A percentile compares a stretch with the other conserved stretches of the same genome.
Evolutionary conservation across 176 grass and related monocot genomes (phyloP).

Genomic region (Cocos nucifera): DNA sequence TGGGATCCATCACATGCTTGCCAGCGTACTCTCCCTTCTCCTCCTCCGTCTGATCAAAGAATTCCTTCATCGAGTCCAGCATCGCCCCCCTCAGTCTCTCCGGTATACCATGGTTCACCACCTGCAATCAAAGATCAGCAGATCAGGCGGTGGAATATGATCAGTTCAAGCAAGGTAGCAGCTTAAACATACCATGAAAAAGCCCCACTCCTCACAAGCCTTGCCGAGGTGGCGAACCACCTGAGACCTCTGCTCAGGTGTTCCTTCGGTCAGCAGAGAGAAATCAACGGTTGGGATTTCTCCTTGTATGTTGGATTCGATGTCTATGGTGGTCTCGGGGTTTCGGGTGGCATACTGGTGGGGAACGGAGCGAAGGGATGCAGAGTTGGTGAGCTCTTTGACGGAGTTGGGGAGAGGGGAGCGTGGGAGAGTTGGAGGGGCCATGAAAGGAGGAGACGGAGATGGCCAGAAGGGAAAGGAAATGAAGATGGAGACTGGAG

Average conservation of each 20-base stretch:
- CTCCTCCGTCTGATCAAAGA: conserved; percentile 36
- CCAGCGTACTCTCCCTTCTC: conserved; percentile 33
- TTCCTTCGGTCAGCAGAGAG: conserved; percentile 30
- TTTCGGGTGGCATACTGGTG: not conserved
- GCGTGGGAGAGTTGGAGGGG: not conserved
- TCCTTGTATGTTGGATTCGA: not conserved
- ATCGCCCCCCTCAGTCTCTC: conserved; percentile 35
- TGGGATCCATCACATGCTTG: conserved; percentile 37
- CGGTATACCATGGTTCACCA: conserved; percentile 56
- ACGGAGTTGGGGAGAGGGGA: conserved; percentile 1
- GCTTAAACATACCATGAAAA: conserved; percentile 49
- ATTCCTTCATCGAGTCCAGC: conserved; percentile 14
- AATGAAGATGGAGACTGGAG: no score
- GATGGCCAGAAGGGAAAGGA: no score
- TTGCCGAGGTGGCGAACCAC: conserved; percentile 29
- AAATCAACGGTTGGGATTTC: conserved; percentile 54
- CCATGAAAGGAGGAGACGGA: no score
- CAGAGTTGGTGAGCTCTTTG: conserved; percentile 7
- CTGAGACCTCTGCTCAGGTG: conserved; percentile 16
- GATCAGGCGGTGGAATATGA: no score
- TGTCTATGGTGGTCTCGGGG: not conserved
- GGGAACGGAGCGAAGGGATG: not conserved
- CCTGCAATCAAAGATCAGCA: conserved; percentile 16
- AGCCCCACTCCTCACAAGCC: conserved; percentile 66
- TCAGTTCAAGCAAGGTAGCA: not conserved